phyloP scores from a whole-genome alignment of 768 basidiomycete species.

The Tulasnella sp. region DNA sequence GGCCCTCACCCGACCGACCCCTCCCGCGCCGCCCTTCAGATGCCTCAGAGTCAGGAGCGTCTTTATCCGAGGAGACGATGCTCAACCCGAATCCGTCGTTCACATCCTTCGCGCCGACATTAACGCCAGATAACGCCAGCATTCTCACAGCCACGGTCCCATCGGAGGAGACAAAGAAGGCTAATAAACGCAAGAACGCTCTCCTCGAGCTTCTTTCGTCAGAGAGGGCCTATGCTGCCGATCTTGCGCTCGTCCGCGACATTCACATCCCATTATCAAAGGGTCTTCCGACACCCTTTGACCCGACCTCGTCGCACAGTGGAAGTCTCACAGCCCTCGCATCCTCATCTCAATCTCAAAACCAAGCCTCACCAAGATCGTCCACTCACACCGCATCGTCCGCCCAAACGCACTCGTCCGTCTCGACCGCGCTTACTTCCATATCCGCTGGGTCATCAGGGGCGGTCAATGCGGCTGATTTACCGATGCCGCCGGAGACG shows the following conservation, averaged over 20 bases:
- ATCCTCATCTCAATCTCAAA: constrained; percentile 7
- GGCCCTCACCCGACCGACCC: constrained; percentile 2
- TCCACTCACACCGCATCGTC: constrained; percentile 20
- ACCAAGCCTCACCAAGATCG: constrained; percentile 15
- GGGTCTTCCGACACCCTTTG: constrained; percentile 39
- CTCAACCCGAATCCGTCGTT: constrained; percentile 17
- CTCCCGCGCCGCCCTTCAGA: not conserved
- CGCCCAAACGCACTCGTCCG: constrained; percentile 15
- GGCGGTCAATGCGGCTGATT: constrained; percentile 42
- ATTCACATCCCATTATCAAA: constrained; percentile 72
- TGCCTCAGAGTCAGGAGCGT: not conserved
- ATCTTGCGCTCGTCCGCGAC: constrained; percentile 67
- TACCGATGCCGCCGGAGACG: constrained; percentile 62
- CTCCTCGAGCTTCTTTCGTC: constrained; percentile 69
- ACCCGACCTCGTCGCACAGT: constrained; percentile 2
- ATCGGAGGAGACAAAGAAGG: not conserved
- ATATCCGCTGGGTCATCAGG: constrained; percentile 29
- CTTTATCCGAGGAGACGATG: not conserved
- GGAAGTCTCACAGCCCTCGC: not conserved
- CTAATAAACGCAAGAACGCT: constrained; percentile 69
- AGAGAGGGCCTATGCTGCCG: constrained; percentile 76
- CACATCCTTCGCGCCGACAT: constrained; percentile 19
- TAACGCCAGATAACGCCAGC: not conserved
- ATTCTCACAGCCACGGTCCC: not conserved
- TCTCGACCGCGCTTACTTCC: constrained; percentile 26